Base-by-base conservation (phyloP, 2,329 filamentous ascomycete genomes). In the Chaetomium olivaceum region DNA sequence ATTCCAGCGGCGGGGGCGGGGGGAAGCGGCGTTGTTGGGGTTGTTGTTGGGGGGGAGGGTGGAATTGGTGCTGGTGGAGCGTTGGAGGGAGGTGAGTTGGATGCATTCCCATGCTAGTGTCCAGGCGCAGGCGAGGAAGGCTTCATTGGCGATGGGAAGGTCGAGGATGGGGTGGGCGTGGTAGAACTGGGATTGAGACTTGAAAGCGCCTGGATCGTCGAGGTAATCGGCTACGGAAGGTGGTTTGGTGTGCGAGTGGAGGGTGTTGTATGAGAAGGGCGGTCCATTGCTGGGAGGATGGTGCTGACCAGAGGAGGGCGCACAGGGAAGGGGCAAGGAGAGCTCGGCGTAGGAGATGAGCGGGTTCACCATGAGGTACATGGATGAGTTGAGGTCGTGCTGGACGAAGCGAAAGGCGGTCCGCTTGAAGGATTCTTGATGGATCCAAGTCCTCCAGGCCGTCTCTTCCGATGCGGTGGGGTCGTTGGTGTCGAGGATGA, bases 281-380 rank as follows among this genome's bases (percentile, higher is more conserved):
- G 2, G 39, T 43, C 39, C 39, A 43, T 43, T 43, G 39, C 4
- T 43, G 39, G 16, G 39, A 43, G 16, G 39, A 43, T 43, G 39
- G 39, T 43, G 39, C 39, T 7, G 39, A 16, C 39, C 39, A 43
- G 16, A 43, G 39, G 4, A 16, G 36, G 60, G 36, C 9, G 52
- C 5, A 27, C 60, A 62, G 36, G 61, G 52, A 0, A 62, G 61
- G 2, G 61, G 61, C 2, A 62, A 39, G 27, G 61, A 36, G 25
- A 62, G 52, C 54, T 62, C 61, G 52, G 61, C 39, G 52, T 57
- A 62, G 36, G 61, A 62, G 39, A 58, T 11, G 12, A 62, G 51
- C 4, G 61, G 61, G 39, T 62, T 62, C 25, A 39, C 29, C 39
- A 62, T 50, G 21, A 62, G 52, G 29, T 57, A 57, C 27, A 51